Evolutionary conservation across 2,329 filamentous ascomycete genomes (phyloP).

Genomic region (Pseudogymnoascus sp.): DNA sequence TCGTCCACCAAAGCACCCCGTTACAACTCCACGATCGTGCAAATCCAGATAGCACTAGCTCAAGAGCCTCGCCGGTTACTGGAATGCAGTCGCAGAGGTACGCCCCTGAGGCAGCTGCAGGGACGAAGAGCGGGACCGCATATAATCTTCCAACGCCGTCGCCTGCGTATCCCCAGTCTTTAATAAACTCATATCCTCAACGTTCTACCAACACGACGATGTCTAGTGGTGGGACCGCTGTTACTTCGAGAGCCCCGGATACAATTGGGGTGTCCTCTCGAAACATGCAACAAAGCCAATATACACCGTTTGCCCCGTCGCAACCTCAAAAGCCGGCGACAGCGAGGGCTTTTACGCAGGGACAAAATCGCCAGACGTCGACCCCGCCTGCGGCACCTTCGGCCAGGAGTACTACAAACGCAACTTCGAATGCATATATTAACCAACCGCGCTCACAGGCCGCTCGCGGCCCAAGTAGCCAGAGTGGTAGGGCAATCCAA

Average conservation of each 20-base stretch:
- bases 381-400: neutral
- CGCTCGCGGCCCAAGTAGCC: neutral
- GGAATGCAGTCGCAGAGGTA: neutral
- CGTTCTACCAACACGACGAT: neutral
- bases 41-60: neutral
- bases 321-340: neutral
- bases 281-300: neutral
- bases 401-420: neutral
- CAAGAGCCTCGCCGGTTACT: neutral
- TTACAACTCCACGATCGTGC: neutral
- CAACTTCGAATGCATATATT: neutral
- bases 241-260: neutral
- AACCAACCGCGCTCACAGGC: neutral
- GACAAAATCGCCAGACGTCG: neutral
- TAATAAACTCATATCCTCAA: constrained; percentile 3
- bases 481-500: neutral
- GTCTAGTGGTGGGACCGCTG: neutral
- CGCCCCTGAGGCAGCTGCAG: neutral
- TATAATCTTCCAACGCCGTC: constrained; percentile 6
- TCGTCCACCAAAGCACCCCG: neutral
- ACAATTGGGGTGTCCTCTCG: neutral
- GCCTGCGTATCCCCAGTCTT: neutral
- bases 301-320: neutral
- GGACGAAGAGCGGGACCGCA: neutral
- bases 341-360: neutral